phyloP scores from a whole-genome alignment of 768 basidiomycete genomes.

The Cubamyces lactineus region DNA sequence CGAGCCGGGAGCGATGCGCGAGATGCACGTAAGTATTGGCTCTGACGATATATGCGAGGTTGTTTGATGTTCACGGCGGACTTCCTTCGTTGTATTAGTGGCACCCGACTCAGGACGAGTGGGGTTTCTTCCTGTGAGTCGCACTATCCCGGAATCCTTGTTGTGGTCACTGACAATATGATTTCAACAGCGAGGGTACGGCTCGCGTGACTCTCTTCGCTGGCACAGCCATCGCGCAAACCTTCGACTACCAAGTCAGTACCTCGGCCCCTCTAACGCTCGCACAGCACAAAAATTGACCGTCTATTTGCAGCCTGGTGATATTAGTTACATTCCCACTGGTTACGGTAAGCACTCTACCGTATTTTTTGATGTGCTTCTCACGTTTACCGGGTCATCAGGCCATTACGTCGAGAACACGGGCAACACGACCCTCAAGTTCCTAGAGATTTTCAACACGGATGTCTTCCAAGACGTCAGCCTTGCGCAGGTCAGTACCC shows the following conservation, averaged over 20 bases:
- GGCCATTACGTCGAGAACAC: conserved; percentile 46
- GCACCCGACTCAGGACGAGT: conserved; percentile 69
- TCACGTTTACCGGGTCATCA: neutral
- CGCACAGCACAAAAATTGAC: neutral
- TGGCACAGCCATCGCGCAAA: conserved; percentile 51
- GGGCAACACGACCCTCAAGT: conserved; percentile 40
- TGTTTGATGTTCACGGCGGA: neutral
- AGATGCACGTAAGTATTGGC: conserved; percentile 51
- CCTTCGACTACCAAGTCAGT: conserved; percentile 57
- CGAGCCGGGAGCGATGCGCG: conserved; percentile 57
- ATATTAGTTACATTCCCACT: conserved; percentile 56
- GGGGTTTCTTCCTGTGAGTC: conserved; percentile 60
- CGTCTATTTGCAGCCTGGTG: conserved; percentile 20
- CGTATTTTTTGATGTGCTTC: neutral
- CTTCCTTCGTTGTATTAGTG: conserved; percentile 41
- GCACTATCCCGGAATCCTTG: neutral
- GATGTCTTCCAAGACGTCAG: conserved; percentile 38
- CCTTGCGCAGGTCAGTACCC: conserved; percentile 45
- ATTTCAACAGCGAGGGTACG: conserved; percentile 48
- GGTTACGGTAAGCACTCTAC: conserved; percentile 43
- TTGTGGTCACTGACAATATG: neutral
- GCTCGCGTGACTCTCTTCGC: conserved; percentile 62
- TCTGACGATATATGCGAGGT: neutral
- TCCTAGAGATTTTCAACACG: conserved; percentile 43
- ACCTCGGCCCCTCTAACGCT: neutral